Evolutionary conservation across 2,329 filamentous ascomycete species (phyloP), one percentile per base, ranked within the genome.

Genomic region (Aspergillus proliferans): DNA sequence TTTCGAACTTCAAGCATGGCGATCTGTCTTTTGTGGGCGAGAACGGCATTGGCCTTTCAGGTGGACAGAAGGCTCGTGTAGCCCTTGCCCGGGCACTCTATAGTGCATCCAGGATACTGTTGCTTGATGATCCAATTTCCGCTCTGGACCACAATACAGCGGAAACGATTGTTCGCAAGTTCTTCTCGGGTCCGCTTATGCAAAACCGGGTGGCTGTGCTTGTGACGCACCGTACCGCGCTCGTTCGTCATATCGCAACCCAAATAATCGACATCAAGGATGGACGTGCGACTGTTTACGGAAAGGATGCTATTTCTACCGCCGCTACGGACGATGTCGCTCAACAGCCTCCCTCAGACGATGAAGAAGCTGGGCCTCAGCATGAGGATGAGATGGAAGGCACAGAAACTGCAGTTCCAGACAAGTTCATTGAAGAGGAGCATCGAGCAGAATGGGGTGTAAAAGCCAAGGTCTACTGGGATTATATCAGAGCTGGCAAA

Each of bases 401-500:
- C 12, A 68, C 68, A 4, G 26, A 12, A 30, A 75, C 76, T 8
- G 81, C 80, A 0, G 71, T 83, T 10, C 83, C 85, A 0, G 83
- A 86, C 28, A 88, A 88, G 58, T 91, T 92, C 60, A 84, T 90
- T 42, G 84, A 90, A 60, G 87, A 91, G 28, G 87, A 93, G 63
- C 75, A 84, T 56, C 79, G 87, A 44, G 84, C 80, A 0, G 79
- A 87, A 51, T 89, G 90, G 15, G 83, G 86, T 1, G 87, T 95
- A 1, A 81, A 90, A 58, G 71, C 82, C 9, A 77, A 77, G 6
- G 84, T 95, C 0, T 95, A 95, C 62, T 89, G 87, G 83, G 82
- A 84, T 54, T 95, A 95, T 57, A 83, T 95, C 70, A 86, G 83
- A 66, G 88, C 89, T 4, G 90, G 90, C 2, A 85, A 82, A 10